Conservation (phyloP, 805 yeast genomes). For the Pichia ethanolica region DNA sequence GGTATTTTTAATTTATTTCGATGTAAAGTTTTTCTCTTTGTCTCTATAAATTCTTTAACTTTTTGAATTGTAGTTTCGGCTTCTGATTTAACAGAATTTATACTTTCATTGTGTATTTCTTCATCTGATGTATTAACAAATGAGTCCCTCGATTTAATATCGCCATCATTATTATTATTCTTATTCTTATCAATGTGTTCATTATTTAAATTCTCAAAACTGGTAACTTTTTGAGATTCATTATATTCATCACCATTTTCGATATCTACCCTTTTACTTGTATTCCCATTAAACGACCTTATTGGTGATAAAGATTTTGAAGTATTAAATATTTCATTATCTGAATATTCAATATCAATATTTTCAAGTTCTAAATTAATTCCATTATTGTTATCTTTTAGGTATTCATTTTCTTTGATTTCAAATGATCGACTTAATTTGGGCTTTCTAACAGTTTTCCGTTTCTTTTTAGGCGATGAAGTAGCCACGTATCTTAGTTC, state of each 20-base stretch:
- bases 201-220: background rate
- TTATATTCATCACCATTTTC: background rate
- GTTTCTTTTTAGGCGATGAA: background rate
- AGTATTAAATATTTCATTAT: background rate
- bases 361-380: background rate
- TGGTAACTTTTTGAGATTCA: conserved; percentile 1
- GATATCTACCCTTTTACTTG: background rate
- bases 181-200: background rate
- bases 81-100: background rate
- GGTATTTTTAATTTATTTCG: background rate
- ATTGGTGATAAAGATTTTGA: background rate
- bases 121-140: background rate
- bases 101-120: background rate
- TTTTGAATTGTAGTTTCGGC: conserved; percentile 18
- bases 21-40: conserved; percentile 2
- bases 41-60: conserved; percentile 19
- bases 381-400: background rate
- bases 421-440: background rate
- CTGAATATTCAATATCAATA: background rate
- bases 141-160: too few relatives aligned
- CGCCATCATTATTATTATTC: too few relatives aligned
- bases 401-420: background rate
- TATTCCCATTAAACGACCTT: too few relatives aligned
- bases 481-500: background rate
- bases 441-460: too few relatives aligned